Conservation (phyloP, 2,329 filamentous ascomycete genomes). For the Aspergillus candidus region DNA sequence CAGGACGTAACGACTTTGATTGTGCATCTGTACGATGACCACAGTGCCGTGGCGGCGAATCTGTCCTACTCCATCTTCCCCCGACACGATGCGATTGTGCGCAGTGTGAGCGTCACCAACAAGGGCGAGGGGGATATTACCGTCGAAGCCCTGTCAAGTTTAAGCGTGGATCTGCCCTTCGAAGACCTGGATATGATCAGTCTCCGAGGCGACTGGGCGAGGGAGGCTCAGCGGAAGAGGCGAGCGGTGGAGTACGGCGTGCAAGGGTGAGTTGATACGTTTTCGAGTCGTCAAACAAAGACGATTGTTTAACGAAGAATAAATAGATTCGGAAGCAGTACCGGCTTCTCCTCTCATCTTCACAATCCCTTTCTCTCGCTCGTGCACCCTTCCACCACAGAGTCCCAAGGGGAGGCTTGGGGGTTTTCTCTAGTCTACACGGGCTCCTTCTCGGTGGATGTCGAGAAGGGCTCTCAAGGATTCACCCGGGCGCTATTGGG, state of each 20-base stretch:
- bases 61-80: slow-evolving; percentile 61
- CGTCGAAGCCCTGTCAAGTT: slow-evolving; percentile 53
- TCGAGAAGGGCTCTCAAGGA: slow-evolving; percentile 58
- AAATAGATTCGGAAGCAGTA: slow-evolving; percentile 53
- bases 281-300: neutral
- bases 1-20: slow-evolving; percentile 54
- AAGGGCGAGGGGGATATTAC: slow-evolving; percentile 48
- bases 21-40: slow-evolving; percentile 54
- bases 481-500: slow-evolving; percentile 56
- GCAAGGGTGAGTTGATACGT: slow-evolving; percentile 41
- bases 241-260: slow-evolving; percentile 52
- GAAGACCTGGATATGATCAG: slow-evolving; percentile 58
- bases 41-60: slow-evolving; percentile 53
- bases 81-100: slow-evolving; percentile 53
- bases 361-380: slow-evolving; percentile 61
- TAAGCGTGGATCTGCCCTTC: slow-evolving; percentile 57
- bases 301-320: neutral
- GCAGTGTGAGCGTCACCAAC: slow-evolving; percentile 58
- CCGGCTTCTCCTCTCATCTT: slow-evolving; percentile 58
- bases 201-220: slow-evolving; percentile 57
- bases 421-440: slow-evolving; percentile 61
- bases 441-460: slow-evolving; percentile 56
- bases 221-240: slow-evolving; percentile 52
- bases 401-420: slow-evolving; percentile 56
- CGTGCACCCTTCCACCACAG: slow-evolving; percentile 52